Base-by-base conservation (phyloP, 805 yeast species). In the Sugiyamaella valdiviana region DNA sequence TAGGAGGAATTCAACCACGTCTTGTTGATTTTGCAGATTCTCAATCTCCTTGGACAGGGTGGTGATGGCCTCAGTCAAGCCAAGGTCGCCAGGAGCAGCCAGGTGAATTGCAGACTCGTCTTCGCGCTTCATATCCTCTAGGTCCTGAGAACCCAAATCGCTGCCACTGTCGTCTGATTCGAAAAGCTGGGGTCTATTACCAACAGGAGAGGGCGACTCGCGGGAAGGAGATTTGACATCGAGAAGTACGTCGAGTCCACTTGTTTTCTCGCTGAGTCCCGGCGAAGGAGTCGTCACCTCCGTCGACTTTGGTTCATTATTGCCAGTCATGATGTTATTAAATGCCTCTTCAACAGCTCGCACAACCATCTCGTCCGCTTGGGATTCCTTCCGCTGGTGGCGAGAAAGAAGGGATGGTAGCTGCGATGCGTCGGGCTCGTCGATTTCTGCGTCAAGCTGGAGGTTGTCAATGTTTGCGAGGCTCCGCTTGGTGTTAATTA, bases 261-360 rank as follows among this genome's bases (percentile, higher is more conserved):
- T n/a, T 10, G 32, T 3, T 7, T 26, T 26, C 32, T 26, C 32
- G 32, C 14, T 26, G 9, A 26, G 32, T 10, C 14, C 32, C 3
- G 32, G 7, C 4, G 32, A 3, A n/a, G 4, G 32, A 7, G 7
- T 10, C 32, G 14, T 26, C 32, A n/a, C 32, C 32, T 26, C n/a
- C n/a, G n/a, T n/a, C n/a, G 32, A n/a, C 14, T 26, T 26, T 29
- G 26, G 23, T n/a, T 39, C 40, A 9, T 36, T 12, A 6, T 41
- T 16, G 19, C 10, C n/a, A 9, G 43, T 58, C 60, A 65, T 60
- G 23, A 83, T 81, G 52, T 80, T 78, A 22, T 74, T 75, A 48
- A 83, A 73, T 2, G 85, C 88, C 59, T 77, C 80, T 58, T 82
- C 85, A 16, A 83, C 84, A 0, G 87, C 86, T 45, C 71, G 69